Percentiles rank a stretch among this genome's conserved stretches.
Conservation (phyloP, 805 yeast genomes). For the Ogataea pini region DNA sequence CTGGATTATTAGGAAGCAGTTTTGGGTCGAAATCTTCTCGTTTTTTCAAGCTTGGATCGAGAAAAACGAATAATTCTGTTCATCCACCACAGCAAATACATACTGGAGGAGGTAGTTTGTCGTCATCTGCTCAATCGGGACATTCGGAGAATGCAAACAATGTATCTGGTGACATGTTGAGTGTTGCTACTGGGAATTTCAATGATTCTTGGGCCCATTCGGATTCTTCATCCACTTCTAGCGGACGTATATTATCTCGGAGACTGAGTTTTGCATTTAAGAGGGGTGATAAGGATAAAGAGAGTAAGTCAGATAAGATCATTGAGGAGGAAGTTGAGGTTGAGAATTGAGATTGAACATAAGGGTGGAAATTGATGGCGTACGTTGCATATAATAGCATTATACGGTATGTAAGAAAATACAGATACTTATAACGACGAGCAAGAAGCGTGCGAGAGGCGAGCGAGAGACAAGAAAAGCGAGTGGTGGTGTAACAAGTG, state of each 20-base stretch:
- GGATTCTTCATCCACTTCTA: constrained; percentile 14
- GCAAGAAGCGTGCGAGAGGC: too few relatives aligned
- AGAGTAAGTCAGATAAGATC: constrained; percentile 19
- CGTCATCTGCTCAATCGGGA: constrained; percentile 1
- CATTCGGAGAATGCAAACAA: constrained; percentile 1
- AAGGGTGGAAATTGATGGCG: neutral
- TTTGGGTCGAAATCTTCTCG: constrained; percentile 35
- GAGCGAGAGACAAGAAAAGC: too few relatives aligned
- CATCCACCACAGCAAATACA: constrained; percentile 4
- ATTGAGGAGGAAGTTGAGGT: constrained; percentile 22
- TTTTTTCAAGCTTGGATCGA: constrained; percentile 33
- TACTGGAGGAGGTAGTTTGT: neutral
- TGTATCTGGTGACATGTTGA: constrained; percentile 4
- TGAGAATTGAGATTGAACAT: constrained; percentile 11
- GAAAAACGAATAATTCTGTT: constrained; percentile 23
- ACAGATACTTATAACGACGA: neutral
- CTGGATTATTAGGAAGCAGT: constrained; percentile 23
- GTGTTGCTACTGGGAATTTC: neutral
- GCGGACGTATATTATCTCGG: constrained; percentile 24
- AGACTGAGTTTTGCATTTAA: constrained; percentile 35
- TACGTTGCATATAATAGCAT: neutral
- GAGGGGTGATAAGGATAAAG: constrained; percentile 32
- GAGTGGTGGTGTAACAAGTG: too few relatives aligned
- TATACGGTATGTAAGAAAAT: neutral
- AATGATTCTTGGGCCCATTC: constrained; percentile 6